Conservation (phyloP, 345 rosid genomes). For the Murraya koenigii region DNA sequence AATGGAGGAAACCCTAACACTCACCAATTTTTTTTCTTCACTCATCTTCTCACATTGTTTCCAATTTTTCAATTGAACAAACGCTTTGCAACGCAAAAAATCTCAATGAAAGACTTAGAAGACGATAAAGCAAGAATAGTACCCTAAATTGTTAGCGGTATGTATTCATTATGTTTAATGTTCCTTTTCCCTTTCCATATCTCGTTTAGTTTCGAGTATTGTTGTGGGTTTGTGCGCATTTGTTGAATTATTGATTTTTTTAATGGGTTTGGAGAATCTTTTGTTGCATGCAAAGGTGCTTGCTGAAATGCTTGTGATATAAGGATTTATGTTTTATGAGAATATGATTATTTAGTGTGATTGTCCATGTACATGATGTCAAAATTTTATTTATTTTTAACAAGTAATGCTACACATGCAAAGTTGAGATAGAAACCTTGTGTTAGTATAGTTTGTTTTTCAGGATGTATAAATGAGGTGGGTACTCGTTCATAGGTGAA, state of each 20-base stretch:
- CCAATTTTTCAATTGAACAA: background rate
- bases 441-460: background rate
- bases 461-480: background rate
- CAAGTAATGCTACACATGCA: background rate
- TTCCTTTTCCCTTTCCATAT: background rate
- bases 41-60: background rate
- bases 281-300: background rate
- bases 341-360: background rate
- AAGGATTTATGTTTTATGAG: background rate
- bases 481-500: background rate
- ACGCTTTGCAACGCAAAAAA: background rate
- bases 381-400: background rate
- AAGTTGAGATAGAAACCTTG: background rate
- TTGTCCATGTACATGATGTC: background rate
- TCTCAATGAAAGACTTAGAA: background rate
- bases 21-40: too few species aligned
- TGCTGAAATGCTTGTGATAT: background rate
- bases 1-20: background rate
- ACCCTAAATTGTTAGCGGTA: background rate
- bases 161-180: background rate
- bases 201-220: background rate
- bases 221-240: background rate
- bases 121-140: background rate
- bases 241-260: background rate
- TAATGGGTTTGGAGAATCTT: background rate